phyloP scores from a whole-genome alignment of 1,284 basidiomycete genomes.

The Malassezia vespertilionis region DNA sequence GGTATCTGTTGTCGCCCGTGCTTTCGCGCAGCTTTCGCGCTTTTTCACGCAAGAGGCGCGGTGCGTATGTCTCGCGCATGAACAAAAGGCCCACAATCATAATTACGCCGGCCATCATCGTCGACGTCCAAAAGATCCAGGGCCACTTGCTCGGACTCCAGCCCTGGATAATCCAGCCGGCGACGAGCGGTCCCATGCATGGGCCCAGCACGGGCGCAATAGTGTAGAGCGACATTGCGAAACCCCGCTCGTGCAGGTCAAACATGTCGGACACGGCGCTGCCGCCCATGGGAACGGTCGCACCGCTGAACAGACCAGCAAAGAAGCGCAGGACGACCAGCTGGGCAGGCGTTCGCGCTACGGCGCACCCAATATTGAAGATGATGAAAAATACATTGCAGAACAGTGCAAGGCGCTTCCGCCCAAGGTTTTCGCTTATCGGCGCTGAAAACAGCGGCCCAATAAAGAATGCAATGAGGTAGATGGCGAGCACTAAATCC shows the following conservation, averaged over 20 bases:
- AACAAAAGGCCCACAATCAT: constrained; percentile 54
- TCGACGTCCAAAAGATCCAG: constrained; percentile 18
- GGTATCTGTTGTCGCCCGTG: constrained; percentile 26
- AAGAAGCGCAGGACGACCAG: constrained; percentile 27
- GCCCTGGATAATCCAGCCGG: constrained; percentile 17
- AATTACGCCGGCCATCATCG: constrained; percentile 24
- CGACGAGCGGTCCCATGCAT: constrained; percentile 12
- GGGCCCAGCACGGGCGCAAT: constrained; percentile 50
- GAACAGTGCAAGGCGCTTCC: constrained; percentile 27
- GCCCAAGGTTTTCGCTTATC: constrained; percentile 54
- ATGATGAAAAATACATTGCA: constrained; percentile 29
- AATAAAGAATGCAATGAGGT: constrained; percentile 32
- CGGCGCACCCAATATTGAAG: constrained; percentile 38
- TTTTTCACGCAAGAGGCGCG: constrained; percentile 53
- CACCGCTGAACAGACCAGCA: constrained; percentile 42
- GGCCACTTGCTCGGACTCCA: constrained; percentile 13
- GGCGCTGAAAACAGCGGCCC: constrained; percentile 48
- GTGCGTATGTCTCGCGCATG: constrained; percentile 60
- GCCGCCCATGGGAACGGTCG: constrained; percentile 49
- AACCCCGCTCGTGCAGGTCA: constrained; percentile 52
- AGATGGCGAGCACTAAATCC: constrained; percentile 31
- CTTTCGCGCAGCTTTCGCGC: constrained; percentile 25
- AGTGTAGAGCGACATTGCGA: constrained; percentile 50
- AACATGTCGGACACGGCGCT: constrained; percentile 63
- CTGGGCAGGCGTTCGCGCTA: constrained; percentile 20